Evolutionary conservation across 176 grass and related monocot species (phyloP).

Genomic region (Pontederia paniculata): DNA sequence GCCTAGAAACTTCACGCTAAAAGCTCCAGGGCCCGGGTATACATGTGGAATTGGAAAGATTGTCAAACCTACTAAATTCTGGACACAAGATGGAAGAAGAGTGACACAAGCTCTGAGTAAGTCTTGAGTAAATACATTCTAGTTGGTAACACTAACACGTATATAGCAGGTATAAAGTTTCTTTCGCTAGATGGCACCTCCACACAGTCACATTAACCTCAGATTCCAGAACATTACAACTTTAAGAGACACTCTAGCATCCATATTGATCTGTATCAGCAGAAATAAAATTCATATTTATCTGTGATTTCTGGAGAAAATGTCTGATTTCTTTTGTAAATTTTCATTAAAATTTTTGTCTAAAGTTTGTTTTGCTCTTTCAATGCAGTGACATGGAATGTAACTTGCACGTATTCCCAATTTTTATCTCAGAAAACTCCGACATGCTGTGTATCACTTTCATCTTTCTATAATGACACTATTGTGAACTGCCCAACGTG

Average conservation of each 20-base stretch:
- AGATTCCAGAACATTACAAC: too few species aligned
- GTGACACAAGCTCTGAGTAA: constrained; percentile 11
- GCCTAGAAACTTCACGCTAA: constrained; percentile 13
- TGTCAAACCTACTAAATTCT: constrained; percentile 5
- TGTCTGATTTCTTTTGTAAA: background rate
- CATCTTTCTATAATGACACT: constrained; percentile 95
- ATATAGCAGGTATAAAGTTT: too few species aligned
- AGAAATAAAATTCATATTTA: too few species aligned
- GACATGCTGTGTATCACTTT: constrained; percentile 90
- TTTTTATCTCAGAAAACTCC: constrained; percentile 96
- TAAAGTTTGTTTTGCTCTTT: background rate
- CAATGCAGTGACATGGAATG: constrained; percentile 90
- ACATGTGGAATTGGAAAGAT: constrained; percentile 14
- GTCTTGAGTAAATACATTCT: background rate
- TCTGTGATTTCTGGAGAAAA: too few species aligned
- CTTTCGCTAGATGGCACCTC: too few species aligned
- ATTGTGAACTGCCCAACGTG: constrained; percentile 97
- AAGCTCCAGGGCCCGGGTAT: constrained; percentile 8
- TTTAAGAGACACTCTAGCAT: too few species aligned
- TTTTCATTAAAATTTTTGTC: background rate
- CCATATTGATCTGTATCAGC: too few species aligned
- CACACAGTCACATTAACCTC: too few species aligned
- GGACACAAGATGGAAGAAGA: background rate
- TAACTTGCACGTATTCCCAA: constrained; percentile 96
- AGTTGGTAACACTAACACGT: too few species aligned